Base-by-base conservation (phyloP, 345 rosid species). In the Gossypium bickii region DNA sequence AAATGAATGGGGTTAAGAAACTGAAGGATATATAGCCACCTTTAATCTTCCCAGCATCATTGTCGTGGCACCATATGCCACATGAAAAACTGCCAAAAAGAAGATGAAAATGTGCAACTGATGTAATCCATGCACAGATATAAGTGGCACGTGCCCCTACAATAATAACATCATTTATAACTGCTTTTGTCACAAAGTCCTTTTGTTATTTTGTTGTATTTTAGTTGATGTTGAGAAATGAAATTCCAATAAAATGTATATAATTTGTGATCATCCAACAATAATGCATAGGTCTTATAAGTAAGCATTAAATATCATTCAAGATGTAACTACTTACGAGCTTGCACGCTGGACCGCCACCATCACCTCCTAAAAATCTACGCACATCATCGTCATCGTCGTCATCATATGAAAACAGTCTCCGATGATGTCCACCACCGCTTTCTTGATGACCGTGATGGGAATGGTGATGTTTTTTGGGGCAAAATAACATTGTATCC, bases 31-130 rank as follows among this genome's bases (percentile, higher is more conserved):
- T 0, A 6, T 4, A 68, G 61, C 49, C 66, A 92, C 99, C 97
- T 95, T 93, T 61, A 89, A 77, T 84, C 91, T 85, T 81, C 99
- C 99, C 20, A 95, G 97, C 83, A 80, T 84, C 99, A 93, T 96
- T 6, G 93, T 92, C 24, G 84, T 57, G 18, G 88, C 92, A 76
- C 99, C 88, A 63, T 91, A 89, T 16, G 86, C 38, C 48, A 93
- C 97, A 78, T 96, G 99, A 78, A 96, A 93, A 80, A 88, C 93
- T 56, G 99, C 98, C 75, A 93, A 86, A 79, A 96, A 96, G 87
- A 93, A 96, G 6, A 93, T 89, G 83, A 92, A 93, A 63, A 93
- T 96, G 78, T 93, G 98, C 76, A 96, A 66, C 80, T 96, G 99
- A 82, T 93, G 99, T 77, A 96, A 77, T 38, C 89, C 99, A 41